A percentile compares a stretch with the other conserved stretches of the same genome.
phyloP scores from a whole-genome alignment of 345 rosid species.

The Brassica napus region Da-Ae NC_063440.1:17766001-17766500 shows the following conservation, averaged over 20 bases:
- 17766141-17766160: conserved; percentile 11
- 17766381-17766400: conserved; percentile 77
- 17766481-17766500: neutral
- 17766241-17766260: conserved; percentile 84
- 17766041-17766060: conserved; percentile 64
- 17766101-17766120: conserved; percentile 90
- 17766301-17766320: conserved; percentile 1
- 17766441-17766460: neutral
- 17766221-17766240: conserved; percentile 63
- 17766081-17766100: conserved; percentile 84
- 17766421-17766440: conserved; percentile 56
- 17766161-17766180: neutral
- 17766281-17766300: conserved; percentile 20
- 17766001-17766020: neutral
- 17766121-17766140: neutral
- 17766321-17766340: conserved; percentile 20
- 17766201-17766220: conserved; percentile 64
- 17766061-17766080: conserved; percentile 81
- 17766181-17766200: conserved; percentile 66
- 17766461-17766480: conserved; percentile 16
- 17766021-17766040: neutral
- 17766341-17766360: neutral
- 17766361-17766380: conserved; percentile 39
- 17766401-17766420: conserved; percentile 71
- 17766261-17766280: conserved; percentile 40